Conservation (phyloP, 139 green algal species). For the Spirogloea muscicola region DNA sequence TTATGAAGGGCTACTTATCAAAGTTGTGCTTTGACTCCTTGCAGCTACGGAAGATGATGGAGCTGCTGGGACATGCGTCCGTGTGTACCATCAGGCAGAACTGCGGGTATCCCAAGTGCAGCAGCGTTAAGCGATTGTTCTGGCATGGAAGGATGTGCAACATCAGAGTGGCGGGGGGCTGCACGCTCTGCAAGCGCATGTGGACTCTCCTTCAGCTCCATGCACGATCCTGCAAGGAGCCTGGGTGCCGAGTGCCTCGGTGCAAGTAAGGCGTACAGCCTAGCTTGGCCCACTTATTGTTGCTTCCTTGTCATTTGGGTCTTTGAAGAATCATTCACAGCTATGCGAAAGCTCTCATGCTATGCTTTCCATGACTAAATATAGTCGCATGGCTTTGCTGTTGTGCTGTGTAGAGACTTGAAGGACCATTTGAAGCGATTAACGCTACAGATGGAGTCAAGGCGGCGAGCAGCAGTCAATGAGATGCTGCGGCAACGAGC, state of each 20-base stretch:
- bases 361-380: not conserved
- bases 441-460: constrained; percentile 70
- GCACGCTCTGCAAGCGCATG: constrained; percentile 88
- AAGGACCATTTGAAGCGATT: constrained; percentile 71
- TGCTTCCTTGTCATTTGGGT: not conserved
- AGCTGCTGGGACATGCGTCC: constrained; percentile 85
- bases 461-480: constrained; percentile 72
- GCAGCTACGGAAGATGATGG: constrained; percentile 67
- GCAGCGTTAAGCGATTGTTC: constrained; percentile 83
- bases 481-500: constrained; percentile 74
- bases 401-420: constrained; percentile 65
- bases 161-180: constrained; percentile 75
- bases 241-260: constrained; percentile 66
- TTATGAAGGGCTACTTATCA: no score
- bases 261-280: constrained; percentile 34
- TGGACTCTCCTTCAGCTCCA: constrained; percentile 86
- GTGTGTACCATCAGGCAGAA: no score
- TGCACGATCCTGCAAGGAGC: constrained; percentile 74
- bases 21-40: no score
- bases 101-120: constrained; percentile 77
- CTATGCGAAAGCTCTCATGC: not conserved
- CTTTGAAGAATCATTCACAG: not conserved
- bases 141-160: constrained; percentile 76
- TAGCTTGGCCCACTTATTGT: no score
- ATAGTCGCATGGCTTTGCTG: not conserved